Percentiles rank a stretch among this genome's conserved stretches.
Conservation (phyloP, 2,329 filamentous ascomycete genomes). For the Cyphellophora europaea region DNA sequence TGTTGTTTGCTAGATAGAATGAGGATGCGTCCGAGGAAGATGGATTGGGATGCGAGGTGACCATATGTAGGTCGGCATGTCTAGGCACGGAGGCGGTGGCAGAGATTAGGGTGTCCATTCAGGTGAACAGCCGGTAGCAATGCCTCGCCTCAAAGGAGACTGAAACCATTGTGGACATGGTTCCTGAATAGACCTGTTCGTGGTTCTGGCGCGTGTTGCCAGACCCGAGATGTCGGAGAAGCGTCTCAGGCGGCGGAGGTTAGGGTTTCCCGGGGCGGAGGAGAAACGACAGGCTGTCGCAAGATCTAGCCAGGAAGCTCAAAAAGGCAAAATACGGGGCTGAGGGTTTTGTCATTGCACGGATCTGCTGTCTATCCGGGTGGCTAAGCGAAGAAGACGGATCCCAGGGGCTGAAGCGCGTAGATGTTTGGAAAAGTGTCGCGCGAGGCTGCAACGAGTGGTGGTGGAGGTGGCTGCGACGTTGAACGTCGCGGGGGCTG, state of each 20-base stretch:
- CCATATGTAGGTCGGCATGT: not conserved
- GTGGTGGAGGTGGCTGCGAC: too few species aligned
- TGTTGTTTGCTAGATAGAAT: not conserved
- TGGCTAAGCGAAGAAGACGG: not conserved
- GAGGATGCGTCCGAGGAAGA: not conserved
- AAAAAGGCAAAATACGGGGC: not conserved
- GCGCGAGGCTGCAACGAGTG: too few species aligned
- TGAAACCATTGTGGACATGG: not conserved
- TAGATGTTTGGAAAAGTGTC: not conserved
- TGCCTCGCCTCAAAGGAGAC: not conserved
- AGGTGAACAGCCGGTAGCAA: not conserved
- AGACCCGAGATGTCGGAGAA: constrained; percentile 1
- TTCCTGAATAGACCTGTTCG: not conserved
- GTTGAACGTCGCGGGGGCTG: too few species aligned
- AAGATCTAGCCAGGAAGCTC: not conserved
- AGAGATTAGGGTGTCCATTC: not conserved
- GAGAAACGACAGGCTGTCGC: constrained; percentile 1
- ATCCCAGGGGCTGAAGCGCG: not conserved
- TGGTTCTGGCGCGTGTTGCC: not conserved
- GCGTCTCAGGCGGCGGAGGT: not conserved
- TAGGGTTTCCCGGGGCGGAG: not conserved
- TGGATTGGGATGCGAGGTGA: not conserved
- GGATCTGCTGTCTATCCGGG: not conserved
- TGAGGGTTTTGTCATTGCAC: too few species aligned
- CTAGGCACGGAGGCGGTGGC: too few species aligned